These are phyloP conservation scores for Leucosporidium yakuticum DNA, from an alignment of 768 basidiomycete species.

Conservation along the genomic window DNA sequence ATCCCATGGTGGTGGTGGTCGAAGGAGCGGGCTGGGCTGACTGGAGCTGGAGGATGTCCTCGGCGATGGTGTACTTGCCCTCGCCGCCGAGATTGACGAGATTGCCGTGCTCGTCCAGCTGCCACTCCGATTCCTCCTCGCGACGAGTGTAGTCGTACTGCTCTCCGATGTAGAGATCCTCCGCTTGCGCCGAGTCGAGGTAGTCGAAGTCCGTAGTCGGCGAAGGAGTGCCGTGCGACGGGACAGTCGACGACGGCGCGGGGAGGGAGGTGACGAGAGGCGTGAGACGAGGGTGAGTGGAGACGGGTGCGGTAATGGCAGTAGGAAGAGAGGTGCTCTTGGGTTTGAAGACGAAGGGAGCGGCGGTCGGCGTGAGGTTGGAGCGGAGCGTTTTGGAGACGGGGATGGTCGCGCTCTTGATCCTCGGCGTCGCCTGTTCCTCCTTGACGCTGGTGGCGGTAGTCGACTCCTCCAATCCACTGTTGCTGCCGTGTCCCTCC, in stretches of 20 bases:
- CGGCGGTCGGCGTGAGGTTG: constrained; percentile 27
- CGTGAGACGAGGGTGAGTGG: not conserved
- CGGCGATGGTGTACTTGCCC: constrained; percentile 21
- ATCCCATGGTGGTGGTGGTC: not conserved
- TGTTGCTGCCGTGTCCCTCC: too few relatives aligned
- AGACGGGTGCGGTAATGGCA: not conserved
- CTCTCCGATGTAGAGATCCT: not conserved
- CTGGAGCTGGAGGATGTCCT: constrained; percentile 30
- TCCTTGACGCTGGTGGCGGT: too few relatives aligned
- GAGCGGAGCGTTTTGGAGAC: constrained; percentile 3
- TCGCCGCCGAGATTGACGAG: constrained; percentile 12
- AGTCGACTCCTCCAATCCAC: too few relatives aligned
- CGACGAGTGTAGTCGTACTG: not conserved
- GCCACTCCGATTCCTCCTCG: constrained; percentile 1
- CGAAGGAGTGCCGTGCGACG: constrained; percentile 1
- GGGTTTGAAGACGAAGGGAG: constrained; percentile 24
- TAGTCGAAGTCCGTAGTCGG: constrained; percentile 5
- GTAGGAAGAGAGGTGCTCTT: not conserved
- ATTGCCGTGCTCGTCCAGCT: constrained; percentile 13
- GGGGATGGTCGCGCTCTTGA: too few relatives aligned
- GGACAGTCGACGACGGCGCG: not conserved
- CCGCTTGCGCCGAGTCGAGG: not conserved
- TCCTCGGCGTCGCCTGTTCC: too few relatives aligned
- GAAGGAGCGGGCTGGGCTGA: not conserved
- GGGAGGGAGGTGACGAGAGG: not conserved